Percentiles rank a stretch among this genome's conserved stretches.
Evolutionary conservation across 768 basidiomycete species (phyloP).

Genomic region (Rubroboletus pulcherrimus): DNA sequence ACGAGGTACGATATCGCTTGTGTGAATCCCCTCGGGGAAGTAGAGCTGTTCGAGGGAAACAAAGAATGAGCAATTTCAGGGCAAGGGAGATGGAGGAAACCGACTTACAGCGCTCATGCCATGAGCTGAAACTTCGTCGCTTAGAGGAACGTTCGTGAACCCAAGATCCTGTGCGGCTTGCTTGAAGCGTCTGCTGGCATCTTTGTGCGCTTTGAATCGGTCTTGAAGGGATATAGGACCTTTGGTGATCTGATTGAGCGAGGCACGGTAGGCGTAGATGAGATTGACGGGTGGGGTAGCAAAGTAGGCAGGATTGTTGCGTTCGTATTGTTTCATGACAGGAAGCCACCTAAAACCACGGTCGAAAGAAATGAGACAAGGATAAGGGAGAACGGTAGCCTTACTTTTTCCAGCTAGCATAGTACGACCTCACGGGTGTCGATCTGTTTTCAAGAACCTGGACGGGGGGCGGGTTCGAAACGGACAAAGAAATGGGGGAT

Average conservation of each 20-base stretch:
- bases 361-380: background rate
- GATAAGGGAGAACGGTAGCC: background rate
- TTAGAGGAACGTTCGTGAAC: constrained; percentile 65
- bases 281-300: constrained; percentile 95
- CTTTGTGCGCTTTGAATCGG: constrained; percentile 72
- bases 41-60: constrained; percentile 50
- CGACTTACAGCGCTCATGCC: constrained; percentile 85
- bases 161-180: constrained; percentile 62
- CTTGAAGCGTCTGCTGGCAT: constrained; percentile 67
- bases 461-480: background rate
- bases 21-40: constrained; percentile 76
- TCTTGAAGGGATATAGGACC: constrained; percentile 64
- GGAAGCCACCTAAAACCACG: constrained; percentile 67
- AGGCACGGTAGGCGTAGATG: constrained; percentile 85
- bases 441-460: constrained; percentile 15
- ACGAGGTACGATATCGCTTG: constrained; percentile 72
- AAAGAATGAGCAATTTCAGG: background rate
- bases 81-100: background rate
- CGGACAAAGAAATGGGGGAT: background rate
- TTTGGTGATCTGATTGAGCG: constrained; percentile 68
- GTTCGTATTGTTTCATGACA: constrained; percentile 92
- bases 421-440: constrained; percentile 71
- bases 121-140: constrained; percentile 68
- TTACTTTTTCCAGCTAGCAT: constrained; percentile 86
- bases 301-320: constrained; percentile 80